Conservation (phyloP, 2,329 filamentous ascomycete genomes). For the Penicillium sp. region DNA sequence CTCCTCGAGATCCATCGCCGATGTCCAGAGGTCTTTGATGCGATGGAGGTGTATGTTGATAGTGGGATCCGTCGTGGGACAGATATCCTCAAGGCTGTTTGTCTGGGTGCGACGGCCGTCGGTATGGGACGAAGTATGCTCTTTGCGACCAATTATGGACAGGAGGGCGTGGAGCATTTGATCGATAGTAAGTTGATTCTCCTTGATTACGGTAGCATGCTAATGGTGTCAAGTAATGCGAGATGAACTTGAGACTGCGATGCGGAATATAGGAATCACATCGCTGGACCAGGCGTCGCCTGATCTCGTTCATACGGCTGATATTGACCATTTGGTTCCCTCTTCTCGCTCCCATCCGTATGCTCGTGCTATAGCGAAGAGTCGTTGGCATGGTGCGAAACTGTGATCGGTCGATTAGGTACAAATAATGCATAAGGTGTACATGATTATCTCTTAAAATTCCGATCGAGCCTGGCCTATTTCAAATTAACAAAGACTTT, state of each 20-base stretch:
- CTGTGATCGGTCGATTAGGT: no score
- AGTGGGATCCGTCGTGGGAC: constrained; percentile 51
- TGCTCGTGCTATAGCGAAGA: constrained; percentile 33
- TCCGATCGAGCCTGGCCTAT: no score
- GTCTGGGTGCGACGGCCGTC: constrained; percentile 50
- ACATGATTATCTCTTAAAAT: no score
- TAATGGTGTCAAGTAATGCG: constrained; percentile 33
- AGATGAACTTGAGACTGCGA: constrained; percentile 46
- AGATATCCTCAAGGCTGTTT: constrained; percentile 52
- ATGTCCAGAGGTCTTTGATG: constrained; percentile 47
- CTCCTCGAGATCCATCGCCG: constrained; percentile 49
- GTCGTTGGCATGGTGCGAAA: constrained; percentile 23
- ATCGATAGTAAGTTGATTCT: constrained; percentile 49
- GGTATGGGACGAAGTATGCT: constrained; percentile 51
- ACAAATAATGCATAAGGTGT: no score
- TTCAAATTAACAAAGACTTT: no score
- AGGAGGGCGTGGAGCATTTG: constrained; percentile 51
- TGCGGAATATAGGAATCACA: constrained; percentile 46
- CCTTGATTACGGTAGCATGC: neutral
- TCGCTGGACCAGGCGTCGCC: constrained; percentile 41
- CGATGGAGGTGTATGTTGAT: constrained; percentile 51
- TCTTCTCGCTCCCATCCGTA: constrained; percentile 39
- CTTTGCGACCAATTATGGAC: constrained; percentile 51
- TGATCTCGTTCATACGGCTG: constrained; percentile 44
- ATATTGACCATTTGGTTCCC: constrained; percentile 49